These are phyloP conservation scores for Panaeolus cyanescens DNA, from an alignment of 768 basidiomycete species.

Conservation along the genomic window DNA sequence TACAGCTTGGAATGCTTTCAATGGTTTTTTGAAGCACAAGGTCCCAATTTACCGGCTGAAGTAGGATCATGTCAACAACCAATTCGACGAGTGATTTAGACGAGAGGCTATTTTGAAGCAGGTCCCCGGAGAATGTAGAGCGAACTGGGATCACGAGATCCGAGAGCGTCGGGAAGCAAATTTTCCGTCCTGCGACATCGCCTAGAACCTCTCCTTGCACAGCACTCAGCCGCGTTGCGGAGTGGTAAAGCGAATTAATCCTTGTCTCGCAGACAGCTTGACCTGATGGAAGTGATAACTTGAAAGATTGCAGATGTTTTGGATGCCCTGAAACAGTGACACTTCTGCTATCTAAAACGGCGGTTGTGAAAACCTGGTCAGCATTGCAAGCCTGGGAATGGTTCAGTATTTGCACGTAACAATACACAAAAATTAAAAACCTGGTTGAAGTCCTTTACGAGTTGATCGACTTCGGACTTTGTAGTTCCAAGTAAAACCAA, in stretches of 20 bases:
- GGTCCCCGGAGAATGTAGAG: slow-evolving; percentile 45
- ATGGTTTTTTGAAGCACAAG: slow-evolving; percentile 34
- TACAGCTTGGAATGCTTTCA: slow-evolving; percentile 18
- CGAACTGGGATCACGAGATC: slow-evolving; percentile 52
- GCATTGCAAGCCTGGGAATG: slow-evolving; percentile 12
- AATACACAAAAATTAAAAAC: slow-evolving; percentile 13
- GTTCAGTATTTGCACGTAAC: neutral
- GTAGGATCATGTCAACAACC: slow-evolving; percentile 51
- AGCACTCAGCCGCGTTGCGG: slow-evolving; percentile 27
- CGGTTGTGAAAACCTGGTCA: slow-evolving; percentile 46
- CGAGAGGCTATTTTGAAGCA: slow-evolving; percentile 23
- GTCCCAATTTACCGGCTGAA: slow-evolving; percentile 57
- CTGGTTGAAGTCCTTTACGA: slow-evolving; percentile 22
- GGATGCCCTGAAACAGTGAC: slow-evolving; percentile 64
- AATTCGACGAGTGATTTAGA: slow-evolving; percentile 36
- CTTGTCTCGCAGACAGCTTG: slow-evolving; percentile 43
- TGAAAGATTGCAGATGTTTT: slow-evolving; percentile 46
- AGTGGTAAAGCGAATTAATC: slow-evolving; percentile 57
- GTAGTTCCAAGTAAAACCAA: slow-evolving; percentile 37
- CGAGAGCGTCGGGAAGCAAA: slow-evolving; percentile 49
- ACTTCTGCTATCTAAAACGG: slow-evolving; percentile 46
- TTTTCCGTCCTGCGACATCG: slow-evolving; percentile 45
- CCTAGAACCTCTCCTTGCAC: slow-evolving; percentile 42
- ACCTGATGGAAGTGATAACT: slow-evolving; percentile 32
- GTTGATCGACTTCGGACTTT: slow-evolving; percentile 20